Conservation (phyloP, 176 grass and related monocot genomes). For the Phragmites australis region DNA sequence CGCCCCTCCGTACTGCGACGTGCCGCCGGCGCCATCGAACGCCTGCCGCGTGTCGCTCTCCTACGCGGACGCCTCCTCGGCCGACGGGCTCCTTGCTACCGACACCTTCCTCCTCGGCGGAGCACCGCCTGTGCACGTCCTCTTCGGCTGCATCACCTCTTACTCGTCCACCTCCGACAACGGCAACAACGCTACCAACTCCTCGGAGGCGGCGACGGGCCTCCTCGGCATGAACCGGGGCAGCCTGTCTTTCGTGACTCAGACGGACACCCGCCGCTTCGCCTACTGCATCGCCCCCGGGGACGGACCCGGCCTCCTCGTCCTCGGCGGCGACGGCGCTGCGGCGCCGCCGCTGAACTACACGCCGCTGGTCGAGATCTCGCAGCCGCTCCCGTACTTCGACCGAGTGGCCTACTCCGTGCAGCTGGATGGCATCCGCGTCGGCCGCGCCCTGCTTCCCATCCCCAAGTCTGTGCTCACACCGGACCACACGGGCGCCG, state of each 20-base stretch:
- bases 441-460: conserved; percentile 48
- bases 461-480: conserved; percentile 72
- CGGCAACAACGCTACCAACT: conserved; percentile 3
- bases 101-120: conserved; percentile 59
- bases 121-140: conserved; percentile 15
- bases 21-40: conserved; percentile 27
- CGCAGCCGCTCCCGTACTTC: conserved; percentile 79
- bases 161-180: conserved; percentile 39
- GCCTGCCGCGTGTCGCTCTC: conserved; percentile 71
- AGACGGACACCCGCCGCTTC: conserved; percentile 63
- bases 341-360: conserved; percentile 52
- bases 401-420: conserved; percentile 79
- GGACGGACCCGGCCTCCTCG: conserved; percentile 58
- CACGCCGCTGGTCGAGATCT: conserved; percentile 67
- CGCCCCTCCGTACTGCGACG: conserved; percentile 55
- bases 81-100: conserved; percentile 57
- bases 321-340: conserved; percentile 52
- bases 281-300: conserved; percentile 71
- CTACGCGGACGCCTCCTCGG: conserved; percentile 73
- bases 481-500: conserved; percentile 85
- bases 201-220: conserved; percentile 30
- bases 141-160: conserved; percentile 77
- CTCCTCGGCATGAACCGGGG: conserved; percentile 90
- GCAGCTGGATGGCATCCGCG: conserved; percentile 79
- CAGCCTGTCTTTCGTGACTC: conserved; percentile 74